phyloP scores from a whole-genome alignment of 345 rosid species.

The Garcia nutans region DNA sequence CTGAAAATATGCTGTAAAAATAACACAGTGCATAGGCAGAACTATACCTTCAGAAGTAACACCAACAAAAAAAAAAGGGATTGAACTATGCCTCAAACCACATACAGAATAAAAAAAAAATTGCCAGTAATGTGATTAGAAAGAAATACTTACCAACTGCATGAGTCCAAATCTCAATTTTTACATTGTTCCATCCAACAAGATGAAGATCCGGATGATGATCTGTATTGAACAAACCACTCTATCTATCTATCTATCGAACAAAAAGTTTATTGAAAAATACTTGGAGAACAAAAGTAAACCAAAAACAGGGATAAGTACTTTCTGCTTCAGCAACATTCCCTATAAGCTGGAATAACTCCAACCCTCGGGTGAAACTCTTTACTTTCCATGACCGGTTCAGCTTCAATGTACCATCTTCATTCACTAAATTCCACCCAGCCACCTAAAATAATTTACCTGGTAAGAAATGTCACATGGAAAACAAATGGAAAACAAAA shows the following conservation, averaged over 20 bases:
- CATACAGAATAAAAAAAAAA: neutral
- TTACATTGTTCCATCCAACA: slow-evolving; percentile 92
- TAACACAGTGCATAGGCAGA: too few species aligned
- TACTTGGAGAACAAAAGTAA: neutral
- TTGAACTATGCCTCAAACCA: neutral
- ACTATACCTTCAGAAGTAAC: too few species aligned
- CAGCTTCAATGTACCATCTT: slow-evolving; percentile 66
- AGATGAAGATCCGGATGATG: slow-evolving; percentile 99
- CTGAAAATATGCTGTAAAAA: too few species aligned
- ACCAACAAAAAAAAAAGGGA: neutral
- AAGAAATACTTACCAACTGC: slow-evolving; percentile 60
- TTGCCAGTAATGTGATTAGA: neutral
- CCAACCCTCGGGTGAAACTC: slow-evolving; percentile 83
- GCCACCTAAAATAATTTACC: slow-evolving; percentile 45
- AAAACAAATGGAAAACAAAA: neutral
- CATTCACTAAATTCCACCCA: slow-evolving; percentile 80
- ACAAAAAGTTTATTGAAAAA: neutral
- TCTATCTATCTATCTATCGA: neutral
- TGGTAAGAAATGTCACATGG: slow-evolving; percentile 2
- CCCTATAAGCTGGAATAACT: slow-evolving; percentile 68
- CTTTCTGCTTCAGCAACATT: slow-evolving; percentile 91
- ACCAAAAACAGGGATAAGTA: slow-evolving; percentile 15
- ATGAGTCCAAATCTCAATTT: slow-evolving; percentile 93
- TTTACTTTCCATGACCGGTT: slow-evolving; percentile 63
- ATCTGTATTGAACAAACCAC: slow-evolving; percentile 48